Conservation (phyloP, 352 stramenopile genomes). For the Phytophthora pinifolia region DNA sequence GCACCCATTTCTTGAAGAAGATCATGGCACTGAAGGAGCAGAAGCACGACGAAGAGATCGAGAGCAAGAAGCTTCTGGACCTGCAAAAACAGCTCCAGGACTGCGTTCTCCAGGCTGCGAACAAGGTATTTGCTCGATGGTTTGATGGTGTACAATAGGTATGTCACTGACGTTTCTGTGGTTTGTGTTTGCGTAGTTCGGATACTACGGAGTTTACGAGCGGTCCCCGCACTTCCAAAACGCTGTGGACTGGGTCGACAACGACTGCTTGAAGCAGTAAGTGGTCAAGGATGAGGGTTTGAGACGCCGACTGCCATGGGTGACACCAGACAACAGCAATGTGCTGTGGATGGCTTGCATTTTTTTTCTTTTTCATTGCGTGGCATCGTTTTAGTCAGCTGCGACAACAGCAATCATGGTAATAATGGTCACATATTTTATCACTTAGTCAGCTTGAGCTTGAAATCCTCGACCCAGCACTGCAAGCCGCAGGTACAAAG, state of each 20-base stretch:
- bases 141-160: background rate
- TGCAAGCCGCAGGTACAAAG: slow-evolving; percentile 37
- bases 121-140: slow-evolving; percentile 35
- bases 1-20: slow-evolving; percentile 29
- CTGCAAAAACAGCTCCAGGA: slow-evolving; percentile 37
- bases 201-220: slow-evolving; percentile 49
- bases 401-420: slow-evolving; percentile 14
- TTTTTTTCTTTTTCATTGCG: slow-evolving; percentile 14
- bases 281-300: background rate
- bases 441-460: background rate
- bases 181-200: slow-evolving; percentile 34
- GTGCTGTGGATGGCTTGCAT: slow-evolving; percentile 18
- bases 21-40: slow-evolving; percentile 25
- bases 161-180: slow-evolving; percentile 8
- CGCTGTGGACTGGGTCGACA: slow-evolving; percentile 36
- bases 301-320: slow-evolving; percentile 5
- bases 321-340: slow-evolving; percentile 7
- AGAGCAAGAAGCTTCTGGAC: slow-evolving; percentile 19
- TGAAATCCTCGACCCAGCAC: slow-evolving; percentile 30
- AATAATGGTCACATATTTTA: slow-evolving; percentile 20
- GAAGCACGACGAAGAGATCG: slow-evolving; percentile 21
- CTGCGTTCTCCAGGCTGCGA: slow-evolving; percentile 44
- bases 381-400: slow-evolving; percentile 20
- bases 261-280: slow-evolving; percentile 34
- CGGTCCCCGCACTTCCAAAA: slow-evolving; percentile 34